Percentiles rank a stretch among this genome's conserved stretches.
These are phyloP conservation scores for Boletus rex-veris DNA, from an alignment of 768 basidiomycete genomes.

Conservation along the genomic window DNA sequence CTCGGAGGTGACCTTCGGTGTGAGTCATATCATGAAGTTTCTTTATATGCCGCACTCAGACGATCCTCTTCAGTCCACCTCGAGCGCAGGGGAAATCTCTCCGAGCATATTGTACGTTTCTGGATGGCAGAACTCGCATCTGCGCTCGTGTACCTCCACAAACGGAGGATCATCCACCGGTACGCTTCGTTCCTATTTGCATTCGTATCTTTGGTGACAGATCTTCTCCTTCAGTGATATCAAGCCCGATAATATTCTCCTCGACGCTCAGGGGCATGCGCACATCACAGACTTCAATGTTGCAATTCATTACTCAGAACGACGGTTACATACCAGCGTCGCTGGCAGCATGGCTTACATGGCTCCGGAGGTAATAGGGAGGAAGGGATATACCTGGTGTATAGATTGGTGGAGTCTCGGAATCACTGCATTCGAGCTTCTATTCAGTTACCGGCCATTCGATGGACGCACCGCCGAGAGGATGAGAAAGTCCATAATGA, in stretches of 20 bases:
- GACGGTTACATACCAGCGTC: conserved; percentile 84
- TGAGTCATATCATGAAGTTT: conserved; percentile 39
- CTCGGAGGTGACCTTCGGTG: conserved; percentile 90
- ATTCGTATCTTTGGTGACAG: conserved; percentile 7
- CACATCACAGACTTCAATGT: conserved; percentile 99
- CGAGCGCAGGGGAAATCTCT: conserved; percentile 62
- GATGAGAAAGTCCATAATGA: conserved; percentile 82
- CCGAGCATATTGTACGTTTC: conserved; percentile 75
- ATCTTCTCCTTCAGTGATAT: conserved; percentile 60
- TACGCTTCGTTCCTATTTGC: conserved; percentile 34
- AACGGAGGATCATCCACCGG: conserved; percentile 93
- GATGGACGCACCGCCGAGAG: conserved; percentile 86
- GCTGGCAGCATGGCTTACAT: conserved; percentile 99
- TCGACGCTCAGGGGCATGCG: conserved; percentile 91
- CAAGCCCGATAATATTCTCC: conserved; percentile 95
- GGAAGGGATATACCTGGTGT: conserved; percentile 89
- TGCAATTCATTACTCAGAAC: conserved; percentile 94
- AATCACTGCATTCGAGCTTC: conserved; percentile 84
- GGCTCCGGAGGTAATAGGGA: conserved; percentile 94
- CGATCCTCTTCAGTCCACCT: conserved; percentile 63
- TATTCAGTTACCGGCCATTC: conserved; percentile 82
- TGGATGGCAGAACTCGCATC: conserved; percentile 87
- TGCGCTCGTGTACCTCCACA: conserved; percentile 86
- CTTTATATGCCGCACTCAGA: not conserved
- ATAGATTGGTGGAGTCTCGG: conserved; percentile 98